These are phyloP conservation scores for bread wheat (Triticum aestivum) DNA, from an alignment of 176 grass and related monocot genomes.

Conservation along the genomic window IWGSC_CS_RefSeq_v2.1 NC_057808.1:453721189-453721688, in stretches of 20 bases:
- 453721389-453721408: constrained; percentile 29
- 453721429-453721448: constrained; percentile 96
- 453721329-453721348: constrained; percentile 96
- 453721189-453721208: constrained; percentile 94
- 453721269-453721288: constrained; percentile 94
- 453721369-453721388: constrained; percentile 72
- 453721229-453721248: constrained; percentile 89
- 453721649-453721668: background rate
- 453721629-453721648: constrained; percentile 29
- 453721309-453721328: constrained; percentile 76
- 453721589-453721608: constrained; percentile 40
- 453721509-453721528: constrained; percentile 76
- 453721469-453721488: constrained; percentile 85
- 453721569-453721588: constrained; percentile 98
- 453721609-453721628: constrained; percentile 7
- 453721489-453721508: constrained; percentile 78
- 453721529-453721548: constrained; percentile 91
- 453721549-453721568: constrained; percentile 94
- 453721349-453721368: constrained; percentile 97
- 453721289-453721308: constrained; percentile 80
- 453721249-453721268: constrained; percentile 87
- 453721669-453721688: background rate
- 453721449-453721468: constrained; percentile 95
- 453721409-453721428: constrained; percentile 60
- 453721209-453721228: constrained; percentile 85